Evolutionary conservation across 2,329 filamentous ascomycete genomes (phyloP), one percentile per base, ranked within the genome.

Genomic region (Clarireedia homoeocarpa): DNA sequence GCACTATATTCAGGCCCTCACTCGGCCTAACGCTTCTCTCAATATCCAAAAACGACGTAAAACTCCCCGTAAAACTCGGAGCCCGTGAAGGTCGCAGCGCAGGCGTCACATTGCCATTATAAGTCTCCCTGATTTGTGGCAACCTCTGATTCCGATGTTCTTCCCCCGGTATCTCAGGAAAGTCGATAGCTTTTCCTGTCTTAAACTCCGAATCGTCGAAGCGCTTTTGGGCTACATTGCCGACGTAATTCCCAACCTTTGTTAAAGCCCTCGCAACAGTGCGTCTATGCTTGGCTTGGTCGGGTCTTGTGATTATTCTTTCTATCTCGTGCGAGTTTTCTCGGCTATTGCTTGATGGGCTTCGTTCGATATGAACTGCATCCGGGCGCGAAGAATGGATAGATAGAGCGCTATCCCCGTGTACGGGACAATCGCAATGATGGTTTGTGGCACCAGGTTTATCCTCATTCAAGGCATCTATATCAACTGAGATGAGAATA

Each of bases 141-240:
- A 81, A 63, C 0, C 65, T 61, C 0, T 61, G 64, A 48, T 81
- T 81, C 30, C 77, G 73, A 2, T 68, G 58, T 1, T 59, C 62
- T 60, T 84, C 81, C 2, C 79, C 82, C 0, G 82, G 82, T 0
- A 81, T 71, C 53, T 77, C 74, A 0, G 82, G 82, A 48, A 76
- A 85, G n/a, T 73, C 71, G n/a, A 68, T 65, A 3, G 77, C 75
- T 45, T 69, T 70, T 17, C 76, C 74, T 4, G 67, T 68, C 48
- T 73, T 73, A 61, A 81, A 82, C 1, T 73, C 73, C 0, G 73
- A 73, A 30, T 77, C 72, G 53, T 82, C 75, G 55, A 76, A 75
- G 6, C 71, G 72, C n/a, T 77, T 71, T 1, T 73, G 70, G 0
- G 74, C 71, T 30, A 78, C 74, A 0, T 74, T 75, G 3, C 76